phyloP scores from a whole-genome alignment of 2,329 filamentous ascomycete species.

The Alternaria triticimaculans region DNA sequence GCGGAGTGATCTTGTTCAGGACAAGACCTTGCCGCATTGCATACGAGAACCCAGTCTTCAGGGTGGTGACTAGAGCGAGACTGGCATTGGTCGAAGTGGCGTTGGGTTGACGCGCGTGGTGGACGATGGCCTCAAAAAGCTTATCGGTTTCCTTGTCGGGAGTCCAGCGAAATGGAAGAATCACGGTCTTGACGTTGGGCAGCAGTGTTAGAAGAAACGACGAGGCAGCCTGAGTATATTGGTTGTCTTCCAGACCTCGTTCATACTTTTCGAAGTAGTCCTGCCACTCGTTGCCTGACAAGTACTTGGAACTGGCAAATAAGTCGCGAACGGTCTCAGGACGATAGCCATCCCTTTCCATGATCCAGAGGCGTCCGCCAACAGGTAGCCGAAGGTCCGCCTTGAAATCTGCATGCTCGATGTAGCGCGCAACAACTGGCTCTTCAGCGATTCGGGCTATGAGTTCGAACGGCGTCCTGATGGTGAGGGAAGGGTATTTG shows the following conservation, averaged over 20 bases:
- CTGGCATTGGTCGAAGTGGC: neutral
- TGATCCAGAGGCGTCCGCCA: conserved; percentile 11
- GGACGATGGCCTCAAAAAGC: neutral
- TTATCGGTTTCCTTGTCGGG: neutral
- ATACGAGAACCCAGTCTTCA: neutral
- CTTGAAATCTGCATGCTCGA: conserved; percentile 18
- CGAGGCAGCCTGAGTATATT: neutral
- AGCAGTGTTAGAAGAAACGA: neutral
- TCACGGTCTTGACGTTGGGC: neutral
- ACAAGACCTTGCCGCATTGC: neutral
- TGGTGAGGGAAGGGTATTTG: conserved; percentile 7
- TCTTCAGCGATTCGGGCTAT: conserved; percentile 20
- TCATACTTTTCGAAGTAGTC: neutral
- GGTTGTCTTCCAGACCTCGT: neutral
- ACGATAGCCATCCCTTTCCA: conserved; percentile 21
- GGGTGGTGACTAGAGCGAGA: neutral
- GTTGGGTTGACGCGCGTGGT: neutral
- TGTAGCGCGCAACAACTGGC: conserved; percentile 22
- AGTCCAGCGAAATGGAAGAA: neutral
- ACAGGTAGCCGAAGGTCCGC: conserved; percentile 11
- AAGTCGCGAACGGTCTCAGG: conserved; percentile 20
- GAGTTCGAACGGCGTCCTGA: conserved; percentile 19
- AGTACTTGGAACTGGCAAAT: conserved; percentile 21
- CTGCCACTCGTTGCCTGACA: neutral
- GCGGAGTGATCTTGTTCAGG: neutral